Base-by-base conservation (phyloP, 768 basidiomycete species). In the Lanmaoa pseudosensibilis region DNA sequence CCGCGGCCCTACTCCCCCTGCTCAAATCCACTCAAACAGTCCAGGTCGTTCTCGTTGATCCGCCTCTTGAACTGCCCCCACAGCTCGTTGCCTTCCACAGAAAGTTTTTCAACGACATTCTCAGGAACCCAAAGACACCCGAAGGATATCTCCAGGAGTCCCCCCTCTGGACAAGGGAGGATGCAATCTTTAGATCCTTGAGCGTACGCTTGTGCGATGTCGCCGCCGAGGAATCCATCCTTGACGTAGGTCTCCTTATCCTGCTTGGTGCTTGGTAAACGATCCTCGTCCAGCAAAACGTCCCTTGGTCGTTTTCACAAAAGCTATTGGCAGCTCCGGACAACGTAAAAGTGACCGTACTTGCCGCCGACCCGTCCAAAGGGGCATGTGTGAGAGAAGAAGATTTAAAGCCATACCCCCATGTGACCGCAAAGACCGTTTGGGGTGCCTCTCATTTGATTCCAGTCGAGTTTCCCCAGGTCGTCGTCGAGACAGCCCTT, bases 261-360 rank as follows among this genome's bases (percentile, higher is more conserved):
- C 4, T 18, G 16, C n/a, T 30, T 23, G n/a, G 2, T 13, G 1
- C 1, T 13, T 1, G 11, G 18, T 33, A 18, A 3, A 59, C 38
- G 18, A 13, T 5, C 5, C 18, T 23, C 5, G 15, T 37, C 4
- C n/a, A 69, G 67, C 57, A 69, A 61, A 68, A 67, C 46, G 2
- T 18, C 0, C 59, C 65, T 10, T 67, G 67, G 67, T 61, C 65
- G n/a, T 67, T 64, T 39, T 30, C 49, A 6, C 57, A 58, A 49
- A 46, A 36, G 2, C 34, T 66, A 0, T 43, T 10, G 30, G 15
- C 23, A 9, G 30, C 10, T 1, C 65, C 61, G 16, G 46, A 55
- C 15, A 58, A 61, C 15, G 52, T 63, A 36, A 48, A 37, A 6
- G 40, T 67, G 25, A 50, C 37, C 0, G 51, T 61, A 3, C 58